Evolutionary conservation across 768 basidiomycete genomes (phyloP), one percentile per base, ranked within the genome.

Genomic region (Ramaria rubella): DNA sequence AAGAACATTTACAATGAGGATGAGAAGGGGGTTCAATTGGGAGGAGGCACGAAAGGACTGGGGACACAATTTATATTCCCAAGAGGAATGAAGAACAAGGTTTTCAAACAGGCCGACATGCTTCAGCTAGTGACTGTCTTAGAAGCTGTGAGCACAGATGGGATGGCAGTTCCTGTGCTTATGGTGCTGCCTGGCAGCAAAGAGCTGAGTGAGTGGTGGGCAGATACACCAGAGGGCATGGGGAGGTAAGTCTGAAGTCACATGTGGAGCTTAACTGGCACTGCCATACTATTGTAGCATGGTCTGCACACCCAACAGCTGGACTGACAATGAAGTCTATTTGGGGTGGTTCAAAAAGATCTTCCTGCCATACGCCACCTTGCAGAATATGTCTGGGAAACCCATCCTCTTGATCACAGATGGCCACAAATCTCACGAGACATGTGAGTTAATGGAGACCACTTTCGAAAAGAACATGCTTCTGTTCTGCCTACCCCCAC

Each of bases 101-200:
- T n/a, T n/a, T 11, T 38, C 36, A 38, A 11, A 38, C 36, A 38
- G 11, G 68, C 63, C 59, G 72, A 62, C 19, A 72, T 72, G 53
- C 61, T 72, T 1, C 73, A 79, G 59, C 67, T 77, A 1, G 71
- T 80, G 14, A 80, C 78, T 0, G 63, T 79, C 27, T 72, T 81
- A 36, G 75, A 79, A 59, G 67, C 68, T 48, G 61, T 76, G 4
- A 74, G 70, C 49, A 72, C 78, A 9, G 73, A 73, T 65, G 76
- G 75, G 0, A 62, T 51, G 2, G 63, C 63, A 8, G 46, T 75
- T 4, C 60, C 49, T 14, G 75, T 76, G 3, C 64, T 64, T 6
- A 68, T 78, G 26, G 68, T 79, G 34, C 77, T 74, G 57, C 50
- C 73, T 42, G 73, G 68, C n/a, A n/a, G n/a, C 4, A 61, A 60